Conservation (phyloP, 306 rosid species). For the Prinsepia uniflora region DNA sequence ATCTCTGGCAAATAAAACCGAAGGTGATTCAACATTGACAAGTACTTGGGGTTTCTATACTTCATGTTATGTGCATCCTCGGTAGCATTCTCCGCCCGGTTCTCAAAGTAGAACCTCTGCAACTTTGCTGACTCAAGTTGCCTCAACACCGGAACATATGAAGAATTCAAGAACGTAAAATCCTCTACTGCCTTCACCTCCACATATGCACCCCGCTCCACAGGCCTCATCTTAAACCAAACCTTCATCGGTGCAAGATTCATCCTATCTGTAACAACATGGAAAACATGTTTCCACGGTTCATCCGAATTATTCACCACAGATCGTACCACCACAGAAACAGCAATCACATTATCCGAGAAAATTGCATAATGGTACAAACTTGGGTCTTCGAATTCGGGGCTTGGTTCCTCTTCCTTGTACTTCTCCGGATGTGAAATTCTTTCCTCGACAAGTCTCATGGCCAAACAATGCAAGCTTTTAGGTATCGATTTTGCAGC, state of each 20-base stretch:
- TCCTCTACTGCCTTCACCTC: slow-evolving; percentile 91
- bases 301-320: slow-evolving; percentile 81
- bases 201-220: slow-evolving; percentile 73
- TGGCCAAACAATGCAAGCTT: slow-evolving; percentile 96
- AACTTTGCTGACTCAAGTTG: slow-evolving; percentile 56
- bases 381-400: slow-evolving; percentile 84
- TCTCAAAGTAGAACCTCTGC: slow-evolving; percentile 50
- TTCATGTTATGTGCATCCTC: slow-evolving; percentile 49
- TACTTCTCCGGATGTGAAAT: slow-evolving; percentile 79
- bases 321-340: slow-evolving; percentile 90
- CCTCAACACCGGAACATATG: slow-evolving; percentile 74
- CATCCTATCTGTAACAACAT: slow-evolving; percentile 89
- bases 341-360: slow-evolving; percentile 89
- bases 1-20: slow-evolving; percentile 92
- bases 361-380: slow-evolving; percentile 93
- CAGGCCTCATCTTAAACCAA: slow-evolving; percentile 97
- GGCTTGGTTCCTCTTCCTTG: slow-evolving; percentile 64
- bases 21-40: slow-evolving; percentile 77
- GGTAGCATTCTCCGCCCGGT: slow-evolving; percentile 49
- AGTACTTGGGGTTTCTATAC: slow-evolving; percentile 46
- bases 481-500: slow-evolving; percentile 87
- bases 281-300: slow-evolving; percentile 97
- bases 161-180: slow-evolving; percentile 70
- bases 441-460: slow-evolving; percentile 92
- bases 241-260: slow-evolving; percentile 97